These are phyloP conservation scores for Boletellus sp. DNA, from an alignment of 768 basidiomycete species.

Conservation along the genomic window DNA sequence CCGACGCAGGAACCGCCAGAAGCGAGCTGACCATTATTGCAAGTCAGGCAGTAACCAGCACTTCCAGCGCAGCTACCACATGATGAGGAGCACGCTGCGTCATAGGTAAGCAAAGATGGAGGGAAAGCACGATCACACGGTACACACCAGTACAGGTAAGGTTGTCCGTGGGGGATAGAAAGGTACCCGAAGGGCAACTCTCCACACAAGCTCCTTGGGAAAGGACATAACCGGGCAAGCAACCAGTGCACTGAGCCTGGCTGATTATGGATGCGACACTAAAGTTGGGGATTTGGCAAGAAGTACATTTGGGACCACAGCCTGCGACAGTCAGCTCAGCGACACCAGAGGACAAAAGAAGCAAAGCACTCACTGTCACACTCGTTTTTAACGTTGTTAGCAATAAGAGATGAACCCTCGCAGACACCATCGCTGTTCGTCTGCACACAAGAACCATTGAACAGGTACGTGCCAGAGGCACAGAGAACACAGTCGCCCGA, in stretches of 20 bases:
- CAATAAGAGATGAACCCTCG: constrained; percentile 63
- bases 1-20: constrained; percentile 70
- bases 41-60: constrained; percentile 70
- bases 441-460: constrained; percentile 69
- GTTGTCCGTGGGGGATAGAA: constrained; percentile 68
- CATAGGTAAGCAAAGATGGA: constrained; percentile 8
- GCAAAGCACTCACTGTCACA: constrained; percentile 60
- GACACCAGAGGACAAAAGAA: neutral
- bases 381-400: constrained; percentile 76
- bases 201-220: constrained; percentile 65
- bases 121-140: neutral
- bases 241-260: constrained; percentile 71
- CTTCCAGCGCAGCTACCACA: constrained; percentile 71
- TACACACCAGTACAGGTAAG: constrained; percentile 68
- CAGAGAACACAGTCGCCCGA: constrained; percentile 74
- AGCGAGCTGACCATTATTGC: constrained; percentile 61
- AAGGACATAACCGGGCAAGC: constrained; percentile 73
- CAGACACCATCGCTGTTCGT: constrained; percentile 70
- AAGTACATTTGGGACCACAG: constrained; percentile 79
- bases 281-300: constrained; percentile 74
- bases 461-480: constrained; percentile 52
- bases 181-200: constrained; percentile 70
- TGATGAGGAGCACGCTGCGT: constrained; percentile 62
- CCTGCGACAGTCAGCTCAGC: constrained; percentile 37
- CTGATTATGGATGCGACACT: constrained; percentile 59